Percentiles rank a stretch among this genome's conserved stretches.
phyloP scores from a whole-genome alignment of 371 early-diverging fungal species.

The Mucor circinelloides region DNA sequence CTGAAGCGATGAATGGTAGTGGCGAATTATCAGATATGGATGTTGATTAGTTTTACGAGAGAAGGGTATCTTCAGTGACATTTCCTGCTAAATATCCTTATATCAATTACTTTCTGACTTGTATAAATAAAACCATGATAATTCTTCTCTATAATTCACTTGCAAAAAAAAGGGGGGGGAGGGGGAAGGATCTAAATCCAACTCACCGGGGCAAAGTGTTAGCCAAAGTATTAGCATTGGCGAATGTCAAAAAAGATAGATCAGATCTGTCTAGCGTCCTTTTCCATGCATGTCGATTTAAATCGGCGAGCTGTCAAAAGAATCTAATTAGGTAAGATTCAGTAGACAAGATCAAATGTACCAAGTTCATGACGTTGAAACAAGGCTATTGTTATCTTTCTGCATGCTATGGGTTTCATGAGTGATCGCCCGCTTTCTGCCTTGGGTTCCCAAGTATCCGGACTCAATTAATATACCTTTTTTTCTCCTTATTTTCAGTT shows the following conservation, averaged over 20 bases:
- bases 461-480: no score
- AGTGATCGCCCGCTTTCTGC: background rate
- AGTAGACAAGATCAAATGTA: background rate
- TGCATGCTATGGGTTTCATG: background rate
- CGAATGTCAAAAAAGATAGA: no score
- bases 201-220: no score
- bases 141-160: background rate
- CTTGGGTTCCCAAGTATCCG: no score
- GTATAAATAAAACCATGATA: background rate
- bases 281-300: background rate
- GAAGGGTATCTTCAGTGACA: background rate
- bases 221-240: no score
- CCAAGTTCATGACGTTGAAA: background rate
- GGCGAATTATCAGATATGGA: slow-evolving; percentile 39
- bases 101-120: background rate
- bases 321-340: background rate
- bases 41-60: slow-evolving; percentile 18
- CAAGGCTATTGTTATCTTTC: background rate
- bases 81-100: background rate
- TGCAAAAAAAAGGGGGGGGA: no score
- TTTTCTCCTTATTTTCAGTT: background rate
- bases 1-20: slow-evolving; percentile 1
- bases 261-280: background rate
- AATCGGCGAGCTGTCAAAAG: background rate
- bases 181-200: no score